phyloP scores from a whole-genome alignment of 345 rosid species.

The Odontarrhena argentea region DNA sequence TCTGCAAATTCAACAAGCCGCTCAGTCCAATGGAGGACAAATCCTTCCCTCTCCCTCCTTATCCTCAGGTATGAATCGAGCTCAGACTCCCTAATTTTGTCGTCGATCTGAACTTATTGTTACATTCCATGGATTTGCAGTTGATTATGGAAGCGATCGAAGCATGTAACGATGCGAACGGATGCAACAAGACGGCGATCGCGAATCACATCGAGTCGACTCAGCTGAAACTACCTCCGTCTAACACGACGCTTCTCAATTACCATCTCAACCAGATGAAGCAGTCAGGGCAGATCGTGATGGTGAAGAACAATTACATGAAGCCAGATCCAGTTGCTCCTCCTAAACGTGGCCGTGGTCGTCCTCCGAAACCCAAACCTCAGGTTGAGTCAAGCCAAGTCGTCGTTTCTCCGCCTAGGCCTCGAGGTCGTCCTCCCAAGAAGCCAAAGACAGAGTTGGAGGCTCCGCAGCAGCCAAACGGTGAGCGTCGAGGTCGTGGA shows the following conservation, averaged over 20 bases:
- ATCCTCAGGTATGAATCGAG: constrained; percentile 39
- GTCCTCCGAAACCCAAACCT: constrained; percentile 73
- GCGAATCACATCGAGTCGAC: constrained; percentile 61
- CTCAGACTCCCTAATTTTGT: background rate
- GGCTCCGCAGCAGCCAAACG: constrained; percentile 15
- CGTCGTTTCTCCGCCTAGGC: constrained; percentile 51
- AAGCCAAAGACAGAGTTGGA: constrained; percentile 39
- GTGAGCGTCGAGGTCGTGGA: constrained; percentile 64
- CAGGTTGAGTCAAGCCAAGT: constrained; percentile 8
- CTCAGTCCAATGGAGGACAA: background rate
- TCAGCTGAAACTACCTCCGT: constrained; percentile 54
- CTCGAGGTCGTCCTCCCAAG: constrained; percentile 80
- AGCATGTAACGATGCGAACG: constrained; percentile 50
- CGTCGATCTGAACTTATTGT: background rate
- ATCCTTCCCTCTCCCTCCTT: constrained; percentile 38
- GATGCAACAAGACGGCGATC: constrained; percentile 66
- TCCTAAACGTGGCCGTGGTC: constrained; percentile 86
- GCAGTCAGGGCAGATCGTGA: constrained; percentile 55
- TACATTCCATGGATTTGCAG: constrained; percentile 33
- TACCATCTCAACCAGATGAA: constrained; percentile 75
- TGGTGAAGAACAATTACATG: constrained; percentile 77
- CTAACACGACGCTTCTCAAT: constrained; percentile 60
- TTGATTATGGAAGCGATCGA: constrained; percentile 81
- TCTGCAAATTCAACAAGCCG: background rate
- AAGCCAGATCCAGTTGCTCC: constrained; percentile 76